phyloP scores from a whole-genome alignment of 352 stramenopile species.

The Phytophthora multivora region DNA sequence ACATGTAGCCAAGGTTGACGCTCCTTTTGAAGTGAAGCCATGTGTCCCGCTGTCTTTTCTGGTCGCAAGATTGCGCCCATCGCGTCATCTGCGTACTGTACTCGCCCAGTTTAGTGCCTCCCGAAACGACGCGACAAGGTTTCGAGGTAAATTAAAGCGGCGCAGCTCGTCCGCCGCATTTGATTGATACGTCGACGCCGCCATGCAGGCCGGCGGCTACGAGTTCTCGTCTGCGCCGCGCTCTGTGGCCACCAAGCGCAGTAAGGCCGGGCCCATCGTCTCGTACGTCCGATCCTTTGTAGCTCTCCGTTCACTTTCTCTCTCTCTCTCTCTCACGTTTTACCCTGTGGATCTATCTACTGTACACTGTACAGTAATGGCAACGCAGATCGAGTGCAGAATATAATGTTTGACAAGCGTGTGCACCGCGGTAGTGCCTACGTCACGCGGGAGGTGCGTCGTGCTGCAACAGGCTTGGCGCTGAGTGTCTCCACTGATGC shows the following conservation, averaged over 20 bases:
- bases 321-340: background rate
- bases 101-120: background rate
- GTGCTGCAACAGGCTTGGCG: background rate
- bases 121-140: slow-evolving; percentile 20
- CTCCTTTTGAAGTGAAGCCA: slow-evolving; percentile 13
- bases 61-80: slow-evolving; percentile 6
- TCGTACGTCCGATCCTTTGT: slow-evolving; percentile 32
- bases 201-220: slow-evolving; percentile 64
- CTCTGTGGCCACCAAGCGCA: slow-evolving; percentile 77
- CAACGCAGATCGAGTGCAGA: slow-evolving; percentile 57
- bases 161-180: background rate
- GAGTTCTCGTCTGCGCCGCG: slow-evolving; percentile 73
- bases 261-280: slow-evolving; percentile 38
- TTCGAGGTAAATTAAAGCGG: slow-evolving; percentile 22
- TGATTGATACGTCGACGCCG: background rate
- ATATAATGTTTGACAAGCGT: slow-evolving; percentile 95
- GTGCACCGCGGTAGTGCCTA: slow-evolving; percentile 95
- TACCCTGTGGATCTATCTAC: background rate
- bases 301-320: background rate
- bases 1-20: background rate
- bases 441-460: slow-evolving; percentile 59
- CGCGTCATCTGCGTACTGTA: slow-evolving; percentile 9
- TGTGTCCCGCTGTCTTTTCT: slow-evolving; percentile 20
- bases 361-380: too few species aligned
- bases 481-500: background rate